A percentile compares a stretch with the other conserved stretches of the same genome.
phyloP scores from a whole-genome alignment of 345 rosid species.

The Salix arbutifolia region DNA sequence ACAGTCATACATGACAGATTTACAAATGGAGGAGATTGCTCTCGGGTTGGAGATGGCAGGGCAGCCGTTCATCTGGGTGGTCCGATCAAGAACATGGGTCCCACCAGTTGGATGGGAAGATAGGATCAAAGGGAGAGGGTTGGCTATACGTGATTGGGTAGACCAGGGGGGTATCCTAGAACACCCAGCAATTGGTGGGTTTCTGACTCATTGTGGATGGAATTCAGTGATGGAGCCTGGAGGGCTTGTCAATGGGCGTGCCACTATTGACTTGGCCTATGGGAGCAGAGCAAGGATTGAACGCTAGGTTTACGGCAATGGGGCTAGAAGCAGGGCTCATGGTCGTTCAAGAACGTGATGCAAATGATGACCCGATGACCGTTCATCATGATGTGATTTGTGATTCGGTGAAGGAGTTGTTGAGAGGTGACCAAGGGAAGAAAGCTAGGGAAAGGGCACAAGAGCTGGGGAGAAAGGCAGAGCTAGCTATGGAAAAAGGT shows the following conservation, averaged over 20 bases:
- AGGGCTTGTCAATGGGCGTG: slow-evolving; percentile 21
- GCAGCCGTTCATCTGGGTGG: slow-evolving; percentile 18
- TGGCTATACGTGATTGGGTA: slow-evolving; percentile 10
- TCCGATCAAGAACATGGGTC: slow-evolving; percentile 8
- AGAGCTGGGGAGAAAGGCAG: slow-evolving; percentile 13
- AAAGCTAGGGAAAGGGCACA: slow-evolving; percentile 23
- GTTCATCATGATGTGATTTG: slow-evolving; percentile 7
- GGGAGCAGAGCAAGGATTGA: slow-evolving; percentile 27
- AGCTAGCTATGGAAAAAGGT: slow-evolving; percentile 16
- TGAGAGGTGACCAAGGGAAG: slow-evolving; percentile 23
- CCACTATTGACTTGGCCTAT: slow-evolving; percentile 30
- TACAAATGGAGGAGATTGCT: slow-evolving; percentile 15
- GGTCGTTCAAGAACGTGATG: not conserved
- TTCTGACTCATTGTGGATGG: slow-evolving; percentile 22
- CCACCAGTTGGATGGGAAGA: slow-evolving; percentile 12
- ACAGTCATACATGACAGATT: not conserved
- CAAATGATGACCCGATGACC: not conserved
- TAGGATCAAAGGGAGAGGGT: not conserved
- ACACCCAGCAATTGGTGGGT: slow-evolving; percentile 9
- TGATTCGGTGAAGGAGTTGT: slow-evolving; percentile 19
- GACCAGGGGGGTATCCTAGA: slow-evolving; percentile 9
- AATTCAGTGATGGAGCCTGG: slow-evolving; percentile 30
- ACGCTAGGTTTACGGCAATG: slow-evolving; percentile 14
- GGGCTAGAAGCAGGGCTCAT: slow-evolving; percentile 9
- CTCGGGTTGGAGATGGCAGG: slow-evolving; percentile 11